Evolutionary conservation across 805 yeast genomes (phyloP).

Genomic region (Isabelozyma rhagii): DNA sequence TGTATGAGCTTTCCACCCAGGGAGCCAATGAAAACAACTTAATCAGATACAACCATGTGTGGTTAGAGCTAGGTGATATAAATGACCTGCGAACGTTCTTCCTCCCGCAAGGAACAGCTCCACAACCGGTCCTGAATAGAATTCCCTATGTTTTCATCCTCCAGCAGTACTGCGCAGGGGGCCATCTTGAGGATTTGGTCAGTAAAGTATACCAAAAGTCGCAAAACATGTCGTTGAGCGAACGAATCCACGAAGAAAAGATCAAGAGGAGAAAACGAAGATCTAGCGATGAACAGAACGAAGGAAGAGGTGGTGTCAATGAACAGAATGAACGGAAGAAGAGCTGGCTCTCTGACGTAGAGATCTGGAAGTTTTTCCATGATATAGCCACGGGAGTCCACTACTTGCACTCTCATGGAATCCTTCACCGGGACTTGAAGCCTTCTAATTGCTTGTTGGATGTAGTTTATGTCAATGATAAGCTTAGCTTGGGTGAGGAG

Average conservation of each 20-base stretch:
- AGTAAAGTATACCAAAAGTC: slow-evolving; percentile 19
- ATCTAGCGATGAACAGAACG: not conserved
- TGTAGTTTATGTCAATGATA: slow-evolving; percentile 13
- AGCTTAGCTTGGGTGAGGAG: not conserved
- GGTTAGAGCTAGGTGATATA: slow-evolving; percentile 71
- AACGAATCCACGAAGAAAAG: slow-evolving; percentile 25
- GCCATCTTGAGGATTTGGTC: slow-evolving; percentile 70
- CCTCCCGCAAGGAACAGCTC: slow-evolving; percentile 9
- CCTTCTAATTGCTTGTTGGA: slow-evolving; percentile 82
- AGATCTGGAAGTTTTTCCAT: slow-evolving; percentile 63
- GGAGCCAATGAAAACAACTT: slow-evolving; percentile 52
- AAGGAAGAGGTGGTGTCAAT: slow-evolving; percentile 8
- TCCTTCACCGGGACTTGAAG: slow-evolving; percentile 84
- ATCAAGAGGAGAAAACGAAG: slow-evolving; percentile 13
- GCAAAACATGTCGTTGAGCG: slow-evolving; percentile 19
- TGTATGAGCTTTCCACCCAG: slow-evolving; percentile 49
- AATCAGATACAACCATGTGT: slow-evolving; percentile 85
- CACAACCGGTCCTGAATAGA: not conserved
- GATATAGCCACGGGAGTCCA: slow-evolving; percentile 70
- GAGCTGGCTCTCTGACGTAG: slow-evolving; percentile 48
- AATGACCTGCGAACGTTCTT: slow-evolving; percentile 40
- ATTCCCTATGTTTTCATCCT: slow-evolving; percentile 76
- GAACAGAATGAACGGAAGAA: slow-evolving; percentile 10
- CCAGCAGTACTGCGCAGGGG: slow-evolving; percentile 88
- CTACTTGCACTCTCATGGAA: slow-evolving; percentile 69